Evolutionary conservation across 441 rosid genomes (phyloP), one percentile per base, ranked within the genome.

Genomic region (Codiaeum variegatum): DNA sequence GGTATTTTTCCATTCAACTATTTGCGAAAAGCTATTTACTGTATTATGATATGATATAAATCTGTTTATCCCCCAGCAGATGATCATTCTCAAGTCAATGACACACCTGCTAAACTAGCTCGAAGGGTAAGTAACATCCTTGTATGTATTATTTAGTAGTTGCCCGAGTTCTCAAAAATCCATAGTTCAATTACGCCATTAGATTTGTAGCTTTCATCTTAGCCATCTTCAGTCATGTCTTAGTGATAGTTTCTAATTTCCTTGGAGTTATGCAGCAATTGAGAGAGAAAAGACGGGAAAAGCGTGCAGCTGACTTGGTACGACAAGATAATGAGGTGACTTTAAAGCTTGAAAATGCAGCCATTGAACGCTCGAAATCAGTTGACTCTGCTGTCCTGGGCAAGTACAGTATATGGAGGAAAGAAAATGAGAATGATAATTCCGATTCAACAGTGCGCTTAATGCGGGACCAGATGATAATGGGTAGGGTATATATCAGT

Each of bases 361-460:
- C 98, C 75, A 89, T 93, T 75, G 97, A 95, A 78, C 94, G 91
- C 42, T 90, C 99, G 34, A 93, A 90, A 77, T 88, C 95, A 55
- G 99, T 95, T 74, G 99, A 95, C 68, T 89, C 97, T 51, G 92
- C 97, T 15, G 91, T 93, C 79, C 83, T 95, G 60, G 99, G 99
- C 24, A 95, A 93, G 77, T 95, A 91, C 78, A 95, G 83, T 82
- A 79, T 93, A 76, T 95, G 99, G 99, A 89, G 97, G 80, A 90
- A 78, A 80, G 99, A 95, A 72, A 88, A 81, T 46, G 99, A 93
- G 79, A 95, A 87, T 47, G 99, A 93, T 73, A 95, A 93, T 68
- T 59, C 93, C 44, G 99, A 93, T 85, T 88, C 91, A 70, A 88
- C 93, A 5, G 88, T 93, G 15, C 93, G 96, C 80, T 81, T 93